These are phyloP conservation scores for Coemansia aciculifera DNA, from an alignment of 192 early-diverging fungal genomes.

Conservation along the genomic window DNA sequence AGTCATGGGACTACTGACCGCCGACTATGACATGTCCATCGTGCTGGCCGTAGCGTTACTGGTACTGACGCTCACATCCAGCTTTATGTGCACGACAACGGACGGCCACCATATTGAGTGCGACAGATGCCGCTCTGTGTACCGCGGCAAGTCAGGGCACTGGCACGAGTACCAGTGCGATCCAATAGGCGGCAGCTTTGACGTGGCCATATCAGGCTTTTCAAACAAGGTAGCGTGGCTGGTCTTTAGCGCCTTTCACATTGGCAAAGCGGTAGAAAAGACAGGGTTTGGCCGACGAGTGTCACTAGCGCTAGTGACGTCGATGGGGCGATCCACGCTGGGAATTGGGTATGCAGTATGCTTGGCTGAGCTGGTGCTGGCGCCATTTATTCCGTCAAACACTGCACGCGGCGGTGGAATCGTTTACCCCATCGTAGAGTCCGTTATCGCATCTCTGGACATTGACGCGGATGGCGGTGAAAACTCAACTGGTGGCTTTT, in stretches of 20 bases:
- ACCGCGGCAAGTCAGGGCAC: conserved; percentile 27
- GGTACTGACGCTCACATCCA: conserved; percentile 59
- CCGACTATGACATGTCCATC: conserved; percentile 57
- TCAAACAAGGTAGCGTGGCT: conserved; percentile 67
- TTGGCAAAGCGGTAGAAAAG: conserved; percentile 66
- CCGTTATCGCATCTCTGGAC: conserved; percentile 60
- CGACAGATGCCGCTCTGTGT: conserved; percentile 51
- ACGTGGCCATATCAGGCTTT: conserved; percentile 63
- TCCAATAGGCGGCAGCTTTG: conserved; percentile 61
- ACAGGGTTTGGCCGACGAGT: conserved; percentile 66
- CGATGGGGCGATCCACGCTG: conserved; percentile 56
- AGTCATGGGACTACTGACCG: conserved; percentile 58
- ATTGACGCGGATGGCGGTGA: conserved; percentile 32
- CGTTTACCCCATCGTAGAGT: conserved; percentile 71
- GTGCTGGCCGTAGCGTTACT: conserved; percentile 59
- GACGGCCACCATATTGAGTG: conserved; percentile 58
- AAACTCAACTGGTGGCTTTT: conserved; percentile 57
- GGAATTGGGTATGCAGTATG: conserved; percentile 62
- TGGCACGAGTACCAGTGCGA: conserved; percentile 60
- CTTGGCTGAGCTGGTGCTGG: conserved; percentile 60
- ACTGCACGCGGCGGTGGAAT: conserved; percentile 79
- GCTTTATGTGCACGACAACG: conserved; percentile 60
- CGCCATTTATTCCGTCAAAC: conserved; percentile 72
- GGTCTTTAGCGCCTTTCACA: conserved; percentile 73
- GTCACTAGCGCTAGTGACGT: conserved; percentile 57